Base-by-base conservation (phyloP, 306 rosid genomes). In the Urtica urens region DNA sequence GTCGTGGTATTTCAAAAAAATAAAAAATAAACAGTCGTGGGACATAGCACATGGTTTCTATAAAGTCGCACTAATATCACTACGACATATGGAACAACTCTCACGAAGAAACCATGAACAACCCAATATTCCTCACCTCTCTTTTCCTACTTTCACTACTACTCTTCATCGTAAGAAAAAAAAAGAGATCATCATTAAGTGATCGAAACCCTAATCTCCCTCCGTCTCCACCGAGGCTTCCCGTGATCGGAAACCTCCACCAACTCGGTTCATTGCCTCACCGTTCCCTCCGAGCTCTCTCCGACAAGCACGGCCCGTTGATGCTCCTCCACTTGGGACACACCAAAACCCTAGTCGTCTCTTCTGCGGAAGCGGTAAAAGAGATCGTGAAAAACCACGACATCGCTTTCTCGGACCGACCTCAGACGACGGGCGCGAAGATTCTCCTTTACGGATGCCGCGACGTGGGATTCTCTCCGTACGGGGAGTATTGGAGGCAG, bases 171-270 rank as follows among this genome's bases (percentile, higher is more conserved):
- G 10, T 52, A 64, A 49, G 14, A 46, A 23, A 8, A 5, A 9
- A n/a, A n/a, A 19, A n/a, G n/a, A n/a, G n/a, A 17, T 44, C 28
- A 13, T 35, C 10, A 3, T 4, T 4, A 9, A 13, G 10, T 17
- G n/a, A 16, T 12, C 23, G 9, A 2, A 67, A 35, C 30, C 26
- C 31, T 22, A 64, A 67, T 14, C 6, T 58, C 1, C 74, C 74
- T 2, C 77, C 72, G 3, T 77, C 67, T 2, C 82, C 75, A 13
- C 59, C 75, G 14, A 58, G 45, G 21, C 51, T 75, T 5, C 75
- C 77, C 0, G 8, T 65, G 0, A 72, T 69, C 5, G 79, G 78
- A 13, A 71, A 78, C 47, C 72, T 68, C 6, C 74, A 74, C 33
- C 72, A 68, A 23, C 16, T 75, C 8, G 67, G 86, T 16, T 39